phyloP scores from a whole-genome alignment of 2,329 filamentous ascomycete species.

The Lecanosticta acicola region DNA sequence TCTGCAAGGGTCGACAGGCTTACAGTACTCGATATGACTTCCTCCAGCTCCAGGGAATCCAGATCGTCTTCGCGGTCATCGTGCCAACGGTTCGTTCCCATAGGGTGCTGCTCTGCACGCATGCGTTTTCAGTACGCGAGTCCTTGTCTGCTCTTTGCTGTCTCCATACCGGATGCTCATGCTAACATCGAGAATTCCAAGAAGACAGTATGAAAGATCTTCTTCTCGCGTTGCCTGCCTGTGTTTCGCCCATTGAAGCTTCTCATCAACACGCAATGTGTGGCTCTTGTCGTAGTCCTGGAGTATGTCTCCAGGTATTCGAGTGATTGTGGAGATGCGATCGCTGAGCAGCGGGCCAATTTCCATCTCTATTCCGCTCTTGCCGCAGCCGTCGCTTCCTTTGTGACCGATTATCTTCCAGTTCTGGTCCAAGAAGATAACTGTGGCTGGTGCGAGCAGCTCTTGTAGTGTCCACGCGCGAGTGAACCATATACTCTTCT shows the following conservation, averaged over 20 bases:
- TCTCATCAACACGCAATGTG: slow-evolving; percentile 7
- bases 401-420: slow-evolving; percentile 15
- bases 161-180: slow-evolving; percentile 16
- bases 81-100: too few relatives aligned
- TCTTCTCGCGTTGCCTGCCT: slow-evolving; percentile 11
- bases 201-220: slow-evolving; percentile 15
- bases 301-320: slow-evolving; percentile 9
- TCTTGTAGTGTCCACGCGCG: slow-evolving; percentile 8
- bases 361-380: background rate
- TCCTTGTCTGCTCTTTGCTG: slow-evolving; percentile 2
- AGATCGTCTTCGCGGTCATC: too few relatives aligned
- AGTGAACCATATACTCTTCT: slow-evolving; percentile 2
- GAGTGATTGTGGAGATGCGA: slow-evolving; percentile 4
- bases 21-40: too few relatives aligned
- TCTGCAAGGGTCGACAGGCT: too few relatives aligned
- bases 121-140: slow-evolving; percentile 8
- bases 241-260: slow-evolving; percentile 7
- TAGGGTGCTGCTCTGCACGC: too few relatives aligned
- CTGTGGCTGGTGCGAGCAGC: slow-evolving; percentile 1
- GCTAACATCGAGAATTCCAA: slow-evolving; percentile 14
- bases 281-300: slow-evolving; percentile 5
- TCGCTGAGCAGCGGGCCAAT: background rate
- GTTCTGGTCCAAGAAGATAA: slow-evolving; percentile 5
- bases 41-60: too few relatives aligned
- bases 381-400: background rate